Evolutionary conservation across 202 grass and related monocot genomes (phyloP), one percentile per base, ranked within the genome.

Genomic region (Alloteropsis angusta): DNA sequence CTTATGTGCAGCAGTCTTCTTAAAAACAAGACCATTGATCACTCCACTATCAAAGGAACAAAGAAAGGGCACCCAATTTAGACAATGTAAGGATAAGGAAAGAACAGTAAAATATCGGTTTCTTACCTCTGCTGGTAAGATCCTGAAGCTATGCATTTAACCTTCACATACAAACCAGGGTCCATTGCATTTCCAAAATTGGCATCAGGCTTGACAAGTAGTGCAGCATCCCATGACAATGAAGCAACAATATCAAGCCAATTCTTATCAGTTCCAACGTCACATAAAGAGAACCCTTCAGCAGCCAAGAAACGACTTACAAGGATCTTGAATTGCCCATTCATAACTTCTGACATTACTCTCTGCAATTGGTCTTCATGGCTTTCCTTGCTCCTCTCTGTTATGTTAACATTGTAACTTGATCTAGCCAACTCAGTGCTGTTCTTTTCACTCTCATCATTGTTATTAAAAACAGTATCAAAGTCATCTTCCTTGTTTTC

Each of bases 341-440:
- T 98, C 92, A 98, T 94, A 79, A 89, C 86, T 83, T 98, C 92
- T 60, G 93, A 86, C 95, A 93, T 98, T 83, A 88, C 85, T 78
- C 83, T 94, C 84, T 87, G 74, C 58, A 85, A 77, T 84, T 87
- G 82, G 50, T 92, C 66, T 83, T 90, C 89, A 60, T 4, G 69
- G 52, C 23, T 86, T 50, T 89, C 49, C 43, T 68, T 80, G 71
- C 54, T 85, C 68, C 47, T 58, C 28, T 92, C 75, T 58, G 80
- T 82, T 68, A 81, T 77, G 72, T 67, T 66, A 60, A 9, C 32
- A 23, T 32, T 58, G 17, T 85, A 85, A 81, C 65, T 85, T 77
- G 82, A 34, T 39, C 4, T 69, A 67, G 41, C 58, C 77, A 82
- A 85, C 35, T 4, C 62, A 85, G 28, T 72, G 39, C 16, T 60